These are phyloP conservation scores for Exsudoporus frostii DNA, from an alignment of 768 basidiomycete genomes.

Conservation along the genomic window DNA sequence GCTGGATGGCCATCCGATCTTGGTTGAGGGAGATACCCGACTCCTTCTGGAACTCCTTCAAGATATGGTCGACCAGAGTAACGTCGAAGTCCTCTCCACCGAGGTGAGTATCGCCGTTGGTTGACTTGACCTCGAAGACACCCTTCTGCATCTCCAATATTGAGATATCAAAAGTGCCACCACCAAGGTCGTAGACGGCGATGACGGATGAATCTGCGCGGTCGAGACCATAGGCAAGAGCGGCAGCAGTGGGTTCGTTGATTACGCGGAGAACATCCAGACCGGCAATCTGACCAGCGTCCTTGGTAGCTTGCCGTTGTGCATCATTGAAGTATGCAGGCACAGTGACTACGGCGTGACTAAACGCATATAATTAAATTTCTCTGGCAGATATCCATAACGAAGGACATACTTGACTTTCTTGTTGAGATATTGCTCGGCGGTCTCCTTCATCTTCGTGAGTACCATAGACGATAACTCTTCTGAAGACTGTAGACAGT, in stretches of 20 bases:
- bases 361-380: conserved; percentile 25
- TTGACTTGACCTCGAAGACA: conserved; percentile 99
- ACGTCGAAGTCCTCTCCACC: conserved; percentile 98
- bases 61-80: conserved; percentile 77
- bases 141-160: conserved; percentile 99
- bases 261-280: conserved; percentile 97
- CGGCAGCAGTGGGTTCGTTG: conserved; percentile 98
- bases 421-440: conserved; percentile 90
- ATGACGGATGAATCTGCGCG: conserved; percentile 77
- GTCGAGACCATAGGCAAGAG: conserved; percentile 96
- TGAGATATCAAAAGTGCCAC: conserved; percentile 99
- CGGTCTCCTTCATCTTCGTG: conserved; percentile 93
- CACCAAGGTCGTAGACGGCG: conserved; percentile 97
- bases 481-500: conserved; percentile 64
- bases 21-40: conserved; percentile 72
- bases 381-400: not conserved
- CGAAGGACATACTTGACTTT: conserved; percentile 73
- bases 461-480: conserved; percentile 87
- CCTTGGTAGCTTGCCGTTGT: conserved; percentile 97
- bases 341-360: conserved; percentile 89
- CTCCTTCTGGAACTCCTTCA: conserved; percentile 94
- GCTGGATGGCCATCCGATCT: conserved; percentile 97
- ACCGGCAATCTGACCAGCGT: conserved; percentile 96
- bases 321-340: conserved; percentile 99
- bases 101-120: conserved; percentile 98